Conservation (phyloP, 2,329 filamentous ascomycete genomes). For the Aspergillus fumigatiaffinis region DNA sequence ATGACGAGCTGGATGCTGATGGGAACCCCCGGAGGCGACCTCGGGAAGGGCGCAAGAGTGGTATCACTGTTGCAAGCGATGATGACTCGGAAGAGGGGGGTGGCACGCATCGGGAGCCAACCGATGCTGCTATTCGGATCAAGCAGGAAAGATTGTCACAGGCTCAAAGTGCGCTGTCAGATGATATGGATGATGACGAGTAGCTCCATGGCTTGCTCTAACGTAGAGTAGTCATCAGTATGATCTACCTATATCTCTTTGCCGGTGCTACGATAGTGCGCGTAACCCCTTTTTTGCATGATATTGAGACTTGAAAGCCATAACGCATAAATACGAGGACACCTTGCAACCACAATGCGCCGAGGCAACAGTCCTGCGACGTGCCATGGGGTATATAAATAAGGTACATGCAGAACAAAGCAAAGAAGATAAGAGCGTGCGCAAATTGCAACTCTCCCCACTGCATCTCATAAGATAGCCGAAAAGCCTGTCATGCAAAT, state of each 20-base stretch:
- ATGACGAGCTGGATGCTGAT: conserved; percentile 25
- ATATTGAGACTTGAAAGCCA: background rate
- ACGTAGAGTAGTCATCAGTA: background rate
- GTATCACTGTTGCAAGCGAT: conserved; percentile 31
- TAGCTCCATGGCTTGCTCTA: background rate
- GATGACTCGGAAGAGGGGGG: conserved; percentile 20
- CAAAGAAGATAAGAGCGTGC: background rate
- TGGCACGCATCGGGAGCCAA: background rate
- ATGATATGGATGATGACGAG: background rate
- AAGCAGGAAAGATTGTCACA: conserved; percentile 15
- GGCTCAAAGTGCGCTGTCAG: background rate
- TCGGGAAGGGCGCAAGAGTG: conserved; percentile 18
- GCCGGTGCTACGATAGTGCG: background rate
- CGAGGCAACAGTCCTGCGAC: background rate
- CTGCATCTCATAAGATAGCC: background rate
- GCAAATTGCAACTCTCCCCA: background rate
- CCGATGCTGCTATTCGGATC: conserved; percentile 9
- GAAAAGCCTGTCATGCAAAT: background rate
- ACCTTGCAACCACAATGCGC: background rate
- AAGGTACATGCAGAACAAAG: background rate
- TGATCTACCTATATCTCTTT: background rate
- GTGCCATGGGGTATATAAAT: background rate
- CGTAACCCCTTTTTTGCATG: background rate
- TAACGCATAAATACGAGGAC: background rate
- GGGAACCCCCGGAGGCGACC: conserved; percentile 7